Conservation (phyloP, 495 filamentous ascomycete species). For the Cercophora sp. region DNA sequence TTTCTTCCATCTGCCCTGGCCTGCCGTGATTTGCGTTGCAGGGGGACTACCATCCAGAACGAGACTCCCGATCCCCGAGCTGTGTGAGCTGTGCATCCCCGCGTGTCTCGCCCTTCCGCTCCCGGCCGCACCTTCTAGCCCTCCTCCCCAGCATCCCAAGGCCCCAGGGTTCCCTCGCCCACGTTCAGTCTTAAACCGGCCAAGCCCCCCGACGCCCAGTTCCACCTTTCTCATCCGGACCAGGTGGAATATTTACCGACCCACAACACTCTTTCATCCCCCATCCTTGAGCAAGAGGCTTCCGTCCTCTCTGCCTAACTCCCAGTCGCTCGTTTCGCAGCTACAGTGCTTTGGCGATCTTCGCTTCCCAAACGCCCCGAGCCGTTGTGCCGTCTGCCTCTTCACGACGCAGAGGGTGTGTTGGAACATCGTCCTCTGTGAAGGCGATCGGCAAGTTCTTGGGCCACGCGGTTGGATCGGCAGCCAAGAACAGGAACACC, state of each 20-base stretch:
- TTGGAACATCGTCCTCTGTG: too few species aligned
- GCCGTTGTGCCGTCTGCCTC: too few species aligned
- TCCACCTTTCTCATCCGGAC: slow-evolving; percentile 20
- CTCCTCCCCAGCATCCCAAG: slow-evolving; percentile 12
- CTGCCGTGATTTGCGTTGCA: slow-evolving; percentile 11
- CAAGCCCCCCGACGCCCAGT: slow-evolving; percentile 19
- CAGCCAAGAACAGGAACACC: neutral
- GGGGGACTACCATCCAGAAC: slow-evolving; percentile 6
- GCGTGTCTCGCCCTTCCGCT: slow-evolving; percentile 13
- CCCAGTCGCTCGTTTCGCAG: slow-evolving; percentile 42
- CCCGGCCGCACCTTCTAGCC: slow-evolving; percentile 13
- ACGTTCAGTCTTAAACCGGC: slow-evolving; percentile 30
- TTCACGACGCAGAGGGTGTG: too few species aligned
- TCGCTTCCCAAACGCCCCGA: too few species aligned
- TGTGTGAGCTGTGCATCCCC: slow-evolving; percentile 5
- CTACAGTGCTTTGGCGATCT: too few species aligned
- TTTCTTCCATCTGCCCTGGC: slow-evolving; percentile 2
- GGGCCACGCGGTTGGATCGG: too few species aligned
- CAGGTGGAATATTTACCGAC: slow-evolving; percentile 18
- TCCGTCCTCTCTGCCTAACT: slow-evolving; percentile 28
- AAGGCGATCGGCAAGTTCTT: too few species aligned
- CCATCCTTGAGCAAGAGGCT: slow-evolving; percentile 15
- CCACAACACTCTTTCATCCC: slow-evolving; percentile 32
- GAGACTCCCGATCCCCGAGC: slow-evolving; percentile 9
- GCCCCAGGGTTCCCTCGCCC: slow-evolving; percentile 6